Percentiles rank a stretch among this genome's conserved stretches.
These are phyloP conservation scores for Rhytidhysteron rufulum DNA, from an alignment of 2,329 filamentous ascomycete genomes.

Conservation along the genomic window DNA sequence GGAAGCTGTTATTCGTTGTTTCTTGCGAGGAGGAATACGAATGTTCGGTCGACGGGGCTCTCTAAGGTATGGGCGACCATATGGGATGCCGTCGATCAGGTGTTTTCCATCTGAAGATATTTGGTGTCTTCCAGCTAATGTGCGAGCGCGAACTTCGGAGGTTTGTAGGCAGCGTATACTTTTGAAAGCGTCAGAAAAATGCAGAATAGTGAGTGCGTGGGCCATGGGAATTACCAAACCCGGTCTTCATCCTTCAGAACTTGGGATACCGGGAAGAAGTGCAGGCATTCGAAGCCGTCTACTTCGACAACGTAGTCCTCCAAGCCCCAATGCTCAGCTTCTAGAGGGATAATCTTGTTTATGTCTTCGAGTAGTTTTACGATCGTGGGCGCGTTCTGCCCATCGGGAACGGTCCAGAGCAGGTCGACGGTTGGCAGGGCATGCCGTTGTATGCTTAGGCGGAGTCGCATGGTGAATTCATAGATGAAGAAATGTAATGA, in stretches of 20 bases:
- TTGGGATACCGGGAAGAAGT: slow-evolving; percentile 69
- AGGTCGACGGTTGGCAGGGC: slow-evolving; percentile 34
- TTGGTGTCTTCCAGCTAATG: slow-evolving; percentile 73
- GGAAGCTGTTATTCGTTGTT: slow-evolving; percentile 36
- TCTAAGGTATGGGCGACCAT: slow-evolving; percentile 69
- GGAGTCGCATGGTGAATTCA: slow-evolving; percentile 27
- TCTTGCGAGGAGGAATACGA: slow-evolving; percentile 70
- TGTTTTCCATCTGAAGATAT: slow-evolving; percentile 76
- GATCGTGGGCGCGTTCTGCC: slow-evolving; percentile 52
- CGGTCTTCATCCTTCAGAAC: slow-evolving; percentile 80
- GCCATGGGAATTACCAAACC: slow-evolving; percentile 59
- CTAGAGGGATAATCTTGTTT: slow-evolving; percentile 76
- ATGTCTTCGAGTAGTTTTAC: slow-evolving; percentile 73
- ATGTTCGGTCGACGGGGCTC: slow-evolving; percentile 61
- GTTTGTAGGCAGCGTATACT: slow-evolving; percentile 76
- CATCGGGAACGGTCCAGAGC: slow-evolving; percentile 33
- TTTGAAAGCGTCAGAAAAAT: slow-evolving; percentile 6
- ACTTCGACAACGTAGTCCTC: slow-evolving; percentile 89
- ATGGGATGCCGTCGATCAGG: slow-evolving; percentile 80
- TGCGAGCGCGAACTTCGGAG: slow-evolving; percentile 69
- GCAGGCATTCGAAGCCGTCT: slow-evolving; percentile 75
- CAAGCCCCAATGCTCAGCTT: slow-evolving; percentile 76
- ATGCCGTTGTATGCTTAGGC: slow-evolving; percentile 34
- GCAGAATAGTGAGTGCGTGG: neutral
- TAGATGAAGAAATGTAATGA: neutral